phyloP scores from a whole-genome alignment of 2,329 filamentous ascomycete species.

The Exophiala alcalophila region DNA sequence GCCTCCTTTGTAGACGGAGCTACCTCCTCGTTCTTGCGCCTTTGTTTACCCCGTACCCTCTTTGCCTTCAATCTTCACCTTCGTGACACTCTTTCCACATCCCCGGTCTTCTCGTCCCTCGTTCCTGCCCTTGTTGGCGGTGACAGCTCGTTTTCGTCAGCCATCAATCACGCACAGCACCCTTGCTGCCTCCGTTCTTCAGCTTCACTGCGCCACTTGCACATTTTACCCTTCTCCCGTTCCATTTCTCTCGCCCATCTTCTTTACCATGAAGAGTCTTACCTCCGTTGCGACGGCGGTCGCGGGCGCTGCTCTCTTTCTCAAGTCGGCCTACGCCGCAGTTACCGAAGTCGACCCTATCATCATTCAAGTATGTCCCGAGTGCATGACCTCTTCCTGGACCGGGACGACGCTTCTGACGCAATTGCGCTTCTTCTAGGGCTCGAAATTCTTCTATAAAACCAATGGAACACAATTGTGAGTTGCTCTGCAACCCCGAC shows the following conservation, averaged over 20 bases:
- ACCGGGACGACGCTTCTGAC: too few relatives aligned
- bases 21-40: not conserved
- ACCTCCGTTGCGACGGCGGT: constrained; percentile 23
- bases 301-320: constrained; percentile 30
- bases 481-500: constrained; percentile 31
- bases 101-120: constrained; percentile 16
- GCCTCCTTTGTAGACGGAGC: not conserved
- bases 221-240: constrained; percentile 1
- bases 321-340: constrained; percentile 24
- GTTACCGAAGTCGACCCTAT: constrained; percentile 58
- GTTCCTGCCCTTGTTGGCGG: constrained; percentile 23
- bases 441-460: constrained; percentile 86
- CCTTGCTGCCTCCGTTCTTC: constrained; percentile 9
- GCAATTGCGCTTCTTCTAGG: constrained; percentile 48
- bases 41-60: constrained; percentile 9
- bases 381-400: too few relatives aligned
- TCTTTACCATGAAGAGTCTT: constrained; percentile 31
- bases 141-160: constrained; percentile 15
- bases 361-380: constrained; percentile 61
- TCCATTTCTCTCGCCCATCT: constrained; percentile 11
- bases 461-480: constrained; percentile 73
- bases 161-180: constrained; percentile 1
- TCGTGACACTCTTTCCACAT: constrained; percentile 25
- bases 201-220: constrained; percentile 9
- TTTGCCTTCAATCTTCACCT: constrained; percentile 11